A percentile compares a stretch with the other conserved stretches of the same genome.
These are phyloP conservation scores for Solanum rostratum DNA, from an alignment of 257 asterid genomes.

Conservation along the genomic window DNA sequence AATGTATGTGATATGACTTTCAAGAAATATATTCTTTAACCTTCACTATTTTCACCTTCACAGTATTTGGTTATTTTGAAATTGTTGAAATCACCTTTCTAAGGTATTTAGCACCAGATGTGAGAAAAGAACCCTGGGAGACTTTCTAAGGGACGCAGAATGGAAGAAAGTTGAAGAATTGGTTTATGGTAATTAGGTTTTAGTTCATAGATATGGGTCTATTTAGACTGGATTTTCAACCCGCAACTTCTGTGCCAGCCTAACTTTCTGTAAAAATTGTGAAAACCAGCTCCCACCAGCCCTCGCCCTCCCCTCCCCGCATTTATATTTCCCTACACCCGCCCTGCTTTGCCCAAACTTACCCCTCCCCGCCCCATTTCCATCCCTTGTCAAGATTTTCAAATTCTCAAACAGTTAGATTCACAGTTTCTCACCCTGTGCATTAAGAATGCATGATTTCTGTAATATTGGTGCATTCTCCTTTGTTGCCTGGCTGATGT, in stretches of 20 bases:
- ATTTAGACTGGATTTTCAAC: background rate
- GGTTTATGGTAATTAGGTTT: background rate
- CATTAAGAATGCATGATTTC: background rate
- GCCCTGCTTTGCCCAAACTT: background rate
- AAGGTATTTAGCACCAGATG: background rate
- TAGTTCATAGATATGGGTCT: background rate
- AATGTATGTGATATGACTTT: background rate
- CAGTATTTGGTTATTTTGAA: background rate
- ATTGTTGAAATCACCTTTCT: background rate
- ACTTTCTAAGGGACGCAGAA: background rate
- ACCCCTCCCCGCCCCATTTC: background rate
- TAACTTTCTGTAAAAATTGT: background rate
- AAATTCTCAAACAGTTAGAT: background rate
- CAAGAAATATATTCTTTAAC: background rate
- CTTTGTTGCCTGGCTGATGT: background rate
- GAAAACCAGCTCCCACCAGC: background rate
- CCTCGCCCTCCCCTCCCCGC: background rate
- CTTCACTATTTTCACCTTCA: background rate
- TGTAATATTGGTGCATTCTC: background rate
- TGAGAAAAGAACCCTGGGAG: background rate
- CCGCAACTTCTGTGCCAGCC: background rate
- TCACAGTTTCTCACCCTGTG: background rate
- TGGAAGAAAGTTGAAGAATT: background rate
- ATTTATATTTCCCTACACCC: background rate
- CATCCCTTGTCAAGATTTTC: background rate